Conservation (phyloP, 2,329 filamentous ascomycete species). For the Acephala macrosclerotiorum region DNA sequence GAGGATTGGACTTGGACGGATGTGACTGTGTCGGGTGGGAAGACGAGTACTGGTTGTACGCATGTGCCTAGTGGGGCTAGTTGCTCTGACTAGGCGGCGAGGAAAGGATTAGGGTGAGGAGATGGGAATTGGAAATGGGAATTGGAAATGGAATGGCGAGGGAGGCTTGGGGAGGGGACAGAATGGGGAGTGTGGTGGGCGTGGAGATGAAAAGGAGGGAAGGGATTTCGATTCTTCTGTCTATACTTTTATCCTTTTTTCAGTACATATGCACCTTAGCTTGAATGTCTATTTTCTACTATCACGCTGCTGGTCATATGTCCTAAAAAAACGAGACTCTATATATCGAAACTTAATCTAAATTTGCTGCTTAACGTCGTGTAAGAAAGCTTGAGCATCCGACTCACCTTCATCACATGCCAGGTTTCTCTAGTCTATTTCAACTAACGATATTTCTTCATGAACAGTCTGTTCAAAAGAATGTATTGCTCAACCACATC, state of each 20-base stretch:
- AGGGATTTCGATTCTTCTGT: background rate
- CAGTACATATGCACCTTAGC: background rate
- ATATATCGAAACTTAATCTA: too few species aligned
- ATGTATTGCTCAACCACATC: too few species aligned
- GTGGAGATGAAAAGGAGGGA: background rate
- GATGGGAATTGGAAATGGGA: background rate
- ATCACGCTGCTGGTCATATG: too few species aligned
- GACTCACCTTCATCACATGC: too few species aligned
- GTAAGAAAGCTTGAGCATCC: too few species aligned
- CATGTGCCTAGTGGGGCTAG: constrained; percentile 46
- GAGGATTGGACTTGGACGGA: constrained; percentile 58
- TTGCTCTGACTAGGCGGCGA: constrained; percentile 17
- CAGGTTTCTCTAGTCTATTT: too few species aligned
- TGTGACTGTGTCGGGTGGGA: constrained; percentile 58
- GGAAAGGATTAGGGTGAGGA: too few species aligned
- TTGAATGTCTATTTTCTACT: too few species aligned
- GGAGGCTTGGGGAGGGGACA: background rate
- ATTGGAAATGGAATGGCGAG: background rate
- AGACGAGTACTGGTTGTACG: constrained; percentile 49
- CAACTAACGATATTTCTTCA: too few species aligned
- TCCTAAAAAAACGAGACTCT: too few species aligned
- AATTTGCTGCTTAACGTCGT: too few species aligned
- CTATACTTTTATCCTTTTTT: background rate
- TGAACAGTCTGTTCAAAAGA: too few species aligned
- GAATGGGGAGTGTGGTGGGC: background rate